Base-by-base conservation (phyloP, 1,139 yeast species). In the Suhomyces atakaporum region DNA sequence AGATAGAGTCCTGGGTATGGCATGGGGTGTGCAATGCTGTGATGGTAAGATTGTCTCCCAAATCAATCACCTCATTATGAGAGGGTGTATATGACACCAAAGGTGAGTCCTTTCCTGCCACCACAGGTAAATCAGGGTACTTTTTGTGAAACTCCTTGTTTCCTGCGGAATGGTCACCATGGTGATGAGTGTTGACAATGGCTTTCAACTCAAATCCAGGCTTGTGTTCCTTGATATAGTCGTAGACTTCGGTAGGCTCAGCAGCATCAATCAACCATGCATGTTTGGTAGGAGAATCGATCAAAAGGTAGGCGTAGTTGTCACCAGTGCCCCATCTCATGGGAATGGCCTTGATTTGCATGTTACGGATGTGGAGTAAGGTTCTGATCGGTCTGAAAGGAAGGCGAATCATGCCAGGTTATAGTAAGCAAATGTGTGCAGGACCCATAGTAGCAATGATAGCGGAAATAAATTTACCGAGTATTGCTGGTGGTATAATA, bases 301-400 rank as follows among this genome's bases (percentile, higher is more conserved):
- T 73, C 24, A 92, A 58, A 11, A 90, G 61, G 56, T 92, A 92
- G 48, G 94, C 76, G 63, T 90, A 92, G 66, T 92, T 92, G 61
- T 89, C 94, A 39, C 97, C 96, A 19, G 77, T 62, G 39, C 92
- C 89, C 97, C 97, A 90, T 63, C 97, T 79, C 96, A 89, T 90
- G 42, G 92, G 90, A 50, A 92, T 79, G 25, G 84, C 63, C 53
- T 79, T 75, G 42, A 90, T 75, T 52, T 87, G 94, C 97, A 90
- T 90, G 33, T 59, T 75, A 51, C 86, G 58, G 20, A 16, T n/a
- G 20, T 8, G 28, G 19, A 14, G n/a, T 7, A 15, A 9, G 8
- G 19, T 3, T 14, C 11, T 15, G 28, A 25, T 5, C n/a, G n/a
- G n/a, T 8, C 6, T 15, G 11, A 16, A 15, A 10, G 21, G 9